Base-by-base conservation (phyloP, 2,329 filamentous ascomycete species). In the Claviceps purpurea region DNA sequence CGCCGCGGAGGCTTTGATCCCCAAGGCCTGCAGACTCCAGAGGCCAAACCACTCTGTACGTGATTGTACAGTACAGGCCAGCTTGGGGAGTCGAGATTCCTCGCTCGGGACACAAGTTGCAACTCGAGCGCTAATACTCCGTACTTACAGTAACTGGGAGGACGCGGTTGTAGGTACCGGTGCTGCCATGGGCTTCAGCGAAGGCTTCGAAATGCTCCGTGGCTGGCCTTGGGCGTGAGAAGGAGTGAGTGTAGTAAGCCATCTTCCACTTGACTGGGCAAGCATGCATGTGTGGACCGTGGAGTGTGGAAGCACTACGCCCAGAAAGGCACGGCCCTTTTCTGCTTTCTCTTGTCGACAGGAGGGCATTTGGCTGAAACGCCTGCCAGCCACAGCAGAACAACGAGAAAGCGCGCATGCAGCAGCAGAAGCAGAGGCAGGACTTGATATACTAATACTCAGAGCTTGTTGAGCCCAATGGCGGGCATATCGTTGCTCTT, bases 361-460 rank as follows among this genome's bases (percentile, higher is more conserved):
- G 24, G 20, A 24, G 45, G 49, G 54, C 56, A 53, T 55, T 51
- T 52, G 54, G 56, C 56, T 57, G 56, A 57, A 57, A 56, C 56
- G 51, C 48, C 40, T 42, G 30, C 43, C 37, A 50, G 11, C 4
- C 38, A 20, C n/a, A 41, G 42, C 18, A 34, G 7, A 46, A 46
- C 24, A 46, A 46, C 24, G 30, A 46, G 43, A 46, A 46, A 46
- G 24, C 22, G 43, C 24, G 43, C 43, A 46, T 18, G 16, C 40
- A 42, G 20, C 41, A 14, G 22, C 18, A 43, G 41, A 22, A 45
- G 43, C 43, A 30, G 43, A 16, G 2, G 30, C 30, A 11, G 30
- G 3, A 34, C 30, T 11, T 34, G 11, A 34, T 34, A 34, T 34
- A 34, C 11, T 34, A 34, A 34, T 34, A 11, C 30, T 34, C 10